Evolutionary conservation across 768 basidiomycete species (phyloP).

Genomic region (Punctularia strigosozonata): DNA sequence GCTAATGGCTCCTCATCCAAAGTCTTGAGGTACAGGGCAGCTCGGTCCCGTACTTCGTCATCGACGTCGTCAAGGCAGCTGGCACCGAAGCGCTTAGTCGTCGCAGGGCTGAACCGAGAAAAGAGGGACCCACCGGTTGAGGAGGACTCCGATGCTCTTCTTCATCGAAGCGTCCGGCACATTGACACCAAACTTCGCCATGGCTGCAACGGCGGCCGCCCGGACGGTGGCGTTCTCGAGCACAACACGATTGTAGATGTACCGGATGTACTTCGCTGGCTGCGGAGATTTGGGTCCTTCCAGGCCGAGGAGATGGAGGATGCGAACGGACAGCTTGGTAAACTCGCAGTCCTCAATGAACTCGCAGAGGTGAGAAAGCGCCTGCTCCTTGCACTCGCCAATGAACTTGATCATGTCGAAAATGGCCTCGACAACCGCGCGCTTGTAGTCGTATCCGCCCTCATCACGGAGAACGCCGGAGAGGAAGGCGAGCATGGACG

Average conservation of each 20-base stretch:
- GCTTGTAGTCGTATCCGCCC: constrained; percentile 99
- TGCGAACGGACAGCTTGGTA: constrained; percentile 95
- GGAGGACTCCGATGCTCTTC: constrained; percentile 77
- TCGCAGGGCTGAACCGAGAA: constrained; percentile 3
- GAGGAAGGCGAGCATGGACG: constrained; percentile 93
- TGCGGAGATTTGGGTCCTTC: constrained; percentile 96
- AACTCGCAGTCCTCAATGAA: constrained; percentile 99
- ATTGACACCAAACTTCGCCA: constrained; percentile 96
- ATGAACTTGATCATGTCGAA: constrained; percentile 99
- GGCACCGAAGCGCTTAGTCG: constrained; percentile 2
- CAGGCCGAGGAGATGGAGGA: constrained; percentile 87
- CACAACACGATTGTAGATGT: constrained; percentile 99
- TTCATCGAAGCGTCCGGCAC: constrained; percentile 67
- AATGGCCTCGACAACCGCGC: constrained; percentile 97
- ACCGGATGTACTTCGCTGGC: constrained; percentile 96
- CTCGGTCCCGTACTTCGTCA: constrained; percentile 96
- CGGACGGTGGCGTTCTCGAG: constrained; percentile 96
- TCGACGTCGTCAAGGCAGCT: constrained; percentile 98
- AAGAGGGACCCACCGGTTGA: constrained; percentile 50
- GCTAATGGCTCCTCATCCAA: constrained; percentile 73
- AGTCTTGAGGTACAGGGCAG: constrained; percentile 84
- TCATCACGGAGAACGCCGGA: constrained; percentile 95
- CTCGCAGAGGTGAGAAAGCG: constrained; percentile 95
- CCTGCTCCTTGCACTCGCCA: constrained; percentile 90
- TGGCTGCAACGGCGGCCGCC: constrained; percentile 87